These are phyloP conservation scores for Hyphodiscus sp. DNA, from an alignment of 2,329 filamentous ascomycete genomes.

Conservation along the genomic window DNA sequence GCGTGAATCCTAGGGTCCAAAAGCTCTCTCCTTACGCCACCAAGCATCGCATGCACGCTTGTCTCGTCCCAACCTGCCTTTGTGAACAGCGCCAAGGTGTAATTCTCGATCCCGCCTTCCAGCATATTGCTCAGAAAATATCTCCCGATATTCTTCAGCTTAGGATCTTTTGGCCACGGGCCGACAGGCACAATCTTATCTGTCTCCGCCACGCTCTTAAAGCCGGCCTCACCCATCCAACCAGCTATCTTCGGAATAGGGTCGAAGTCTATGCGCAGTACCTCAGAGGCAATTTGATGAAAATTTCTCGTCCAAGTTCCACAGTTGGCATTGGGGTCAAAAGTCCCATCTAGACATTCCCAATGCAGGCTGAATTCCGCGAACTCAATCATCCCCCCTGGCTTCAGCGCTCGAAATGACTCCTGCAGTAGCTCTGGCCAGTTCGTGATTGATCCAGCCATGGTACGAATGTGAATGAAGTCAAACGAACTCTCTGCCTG, in stretches of 20 bases:
- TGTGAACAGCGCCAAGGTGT: conserved; percentile 16
- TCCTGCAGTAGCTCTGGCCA: conserved; percentile 48
- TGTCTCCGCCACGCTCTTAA: conserved; percentile 32
- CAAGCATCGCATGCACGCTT: conserved; percentile 15
- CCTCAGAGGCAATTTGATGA: conserved; percentile 7
- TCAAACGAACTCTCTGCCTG: conserved; percentile 43
- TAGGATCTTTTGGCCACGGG: conserved; percentile 28
- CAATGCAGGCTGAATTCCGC: conserved; percentile 11
- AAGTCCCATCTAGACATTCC: conserved; percentile 16
- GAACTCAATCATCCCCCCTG: conserved; percentile 19
- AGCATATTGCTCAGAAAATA: conserved; percentile 19
- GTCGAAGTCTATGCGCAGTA: conserved; percentile 14
- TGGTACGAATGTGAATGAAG: conserved; percentile 50
- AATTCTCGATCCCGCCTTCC: conserved; percentile 18
- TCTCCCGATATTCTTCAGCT: conserved; percentile 26
- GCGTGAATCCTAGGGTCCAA: conserved; percentile 15
- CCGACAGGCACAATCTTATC: conserved; percentile 20
- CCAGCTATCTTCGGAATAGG: conserved; percentile 17
- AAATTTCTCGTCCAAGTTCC: conserved; percentile 10
- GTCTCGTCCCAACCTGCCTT: conserved; percentile 17
- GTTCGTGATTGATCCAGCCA: conserved; percentile 49
- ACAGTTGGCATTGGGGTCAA: conserved; percentile 6
- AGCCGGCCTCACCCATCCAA: conserved; percentile 32
- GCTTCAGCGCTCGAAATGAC: conserved; percentile 33
- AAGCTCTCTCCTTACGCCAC: conserved; percentile 15